A percentile compares a stretch with the other conserved stretches of the same genome.
These are phyloP conservation scores for Betula pendula DNA, from an alignment of 306 rosid genomes.

Conservation along the genomic window DNA sequence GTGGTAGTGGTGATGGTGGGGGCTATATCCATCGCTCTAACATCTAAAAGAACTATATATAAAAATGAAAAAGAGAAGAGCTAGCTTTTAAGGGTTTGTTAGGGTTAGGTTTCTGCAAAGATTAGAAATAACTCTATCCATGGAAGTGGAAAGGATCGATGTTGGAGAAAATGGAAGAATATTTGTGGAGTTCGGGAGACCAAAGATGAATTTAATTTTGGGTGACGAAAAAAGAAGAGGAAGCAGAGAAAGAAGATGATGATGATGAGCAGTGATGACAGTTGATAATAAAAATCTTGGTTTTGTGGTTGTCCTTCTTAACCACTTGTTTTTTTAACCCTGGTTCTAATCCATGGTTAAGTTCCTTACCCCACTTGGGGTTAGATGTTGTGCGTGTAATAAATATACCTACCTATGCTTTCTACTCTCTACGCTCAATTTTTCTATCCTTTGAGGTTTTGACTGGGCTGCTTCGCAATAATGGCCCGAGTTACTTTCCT, in stretches of 20 bases:
- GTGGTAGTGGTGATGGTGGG: slow-evolving; percentile 35
- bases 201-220: slow-evolving; percentile 12
- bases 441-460: neutral
- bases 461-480: neutral
- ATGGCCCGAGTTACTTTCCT: neutral
- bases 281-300: slow-evolving; percentile 72
- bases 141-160: slow-evolving; percentile 27
- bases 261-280: slow-evolving; percentile 61
- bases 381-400: slow-evolving; percentile 60
- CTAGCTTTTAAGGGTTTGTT: slow-evolving; percentile 28
- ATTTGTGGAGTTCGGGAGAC: neutral
- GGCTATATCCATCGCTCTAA: slow-evolving; percentile 63
- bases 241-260: slow-evolving; percentile 23
- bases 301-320: slow-evolving; percentile 87
- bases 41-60: slow-evolving; percentile 28
- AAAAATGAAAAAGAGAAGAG: neutral
- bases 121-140: slow-evolving; percentile 36
- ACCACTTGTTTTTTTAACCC: slow-evolving; percentile 86
- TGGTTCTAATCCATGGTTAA: slow-evolving; percentile 90
- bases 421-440: slow-evolving; percentile 5
- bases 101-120: slow-evolving; percentile 41
- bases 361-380: slow-evolving; percentile 61
- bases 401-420: slow-evolving; percentile 41
- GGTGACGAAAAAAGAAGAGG: neutral
- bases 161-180: neutral